phyloP scores from a whole-genome alignment of 164 flowering plant species.

The Stephania cephalantha region DNA sequence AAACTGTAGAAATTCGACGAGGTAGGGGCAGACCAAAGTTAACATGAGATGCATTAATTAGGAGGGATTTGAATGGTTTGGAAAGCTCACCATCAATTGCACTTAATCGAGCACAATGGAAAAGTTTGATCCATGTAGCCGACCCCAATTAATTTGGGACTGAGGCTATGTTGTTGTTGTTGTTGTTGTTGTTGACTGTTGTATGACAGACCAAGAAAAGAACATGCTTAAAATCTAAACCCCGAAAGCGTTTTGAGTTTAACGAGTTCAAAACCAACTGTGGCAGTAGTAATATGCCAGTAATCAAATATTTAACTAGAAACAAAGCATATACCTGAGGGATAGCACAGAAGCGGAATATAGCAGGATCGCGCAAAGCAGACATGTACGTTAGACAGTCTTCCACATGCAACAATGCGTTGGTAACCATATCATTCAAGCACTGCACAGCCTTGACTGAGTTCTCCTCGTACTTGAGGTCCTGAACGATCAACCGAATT shows the following conservation, averaged over 20 bases:
- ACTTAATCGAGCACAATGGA: too few species aligned
- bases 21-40: too few species aligned
- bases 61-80: too few species aligned
- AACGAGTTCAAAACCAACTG: neutral
- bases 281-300: neutral
- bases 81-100: too few species aligned
- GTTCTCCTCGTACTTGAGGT: slow-evolving; percentile 80
- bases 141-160: too few species aligned
- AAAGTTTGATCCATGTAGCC: too few species aligned
- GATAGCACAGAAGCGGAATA: slow-evolving; percentile 86
- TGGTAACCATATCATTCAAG: slow-evolving; percentile 93
- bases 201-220: neutral
- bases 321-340: slow-evolving; percentile 59
- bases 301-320: neutral
- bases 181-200: too few species aligned
- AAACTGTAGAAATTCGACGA: too few species aligned
- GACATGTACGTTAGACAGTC: slow-evolving; percentile 82
- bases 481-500: slow-evolving; percentile 36
- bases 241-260: neutral
- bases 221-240: neutral
- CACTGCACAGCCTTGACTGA: slow-evolving; percentile 81
- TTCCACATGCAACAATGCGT: slow-evolving; percentile 74
- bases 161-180: too few species aligned
- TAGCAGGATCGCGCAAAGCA: slow-evolving; percentile 49
- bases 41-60: too few species aligned